Evolutionary conservation across 805 yeast genomes (phyloP).

Genomic region (Suhomyces vadensis): DNA sequence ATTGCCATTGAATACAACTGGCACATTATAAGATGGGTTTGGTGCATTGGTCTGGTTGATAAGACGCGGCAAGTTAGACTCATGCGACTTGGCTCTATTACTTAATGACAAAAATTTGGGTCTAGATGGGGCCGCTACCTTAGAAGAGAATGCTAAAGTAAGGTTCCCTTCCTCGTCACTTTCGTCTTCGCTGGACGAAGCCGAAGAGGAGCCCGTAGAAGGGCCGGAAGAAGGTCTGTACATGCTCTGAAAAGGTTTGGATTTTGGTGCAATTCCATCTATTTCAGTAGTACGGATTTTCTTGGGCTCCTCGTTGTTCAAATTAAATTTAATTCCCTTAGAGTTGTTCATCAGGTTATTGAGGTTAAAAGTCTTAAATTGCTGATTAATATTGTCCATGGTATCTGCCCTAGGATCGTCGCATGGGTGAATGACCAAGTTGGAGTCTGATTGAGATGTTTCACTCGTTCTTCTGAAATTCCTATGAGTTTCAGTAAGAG

Average conservation of each 20-base stretch:
- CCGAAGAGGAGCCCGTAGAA: constrained; percentile 13
- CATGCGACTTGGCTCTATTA: constrained; percentile 43
- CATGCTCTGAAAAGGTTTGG: constrained; percentile 2
- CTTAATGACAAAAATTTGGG: constrained; percentile 36
- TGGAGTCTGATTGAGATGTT: constrained; percentile 13
- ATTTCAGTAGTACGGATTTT: constrained; percentile 10
- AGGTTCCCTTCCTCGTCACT: constrained; percentile 45
- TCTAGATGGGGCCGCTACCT: constrained; percentile 32
- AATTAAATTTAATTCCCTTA: constrained; percentile 6
- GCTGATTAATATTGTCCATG: constrained; percentile 26
- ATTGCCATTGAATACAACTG: constrained; percentile 32
- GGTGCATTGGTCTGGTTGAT: constrained; percentile 12
- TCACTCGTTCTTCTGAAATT: constrained; percentile 7
- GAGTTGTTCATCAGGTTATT: constrained; percentile 35
- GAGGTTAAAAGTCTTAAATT: constrained; percentile 39
- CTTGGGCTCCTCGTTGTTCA: not conserved
- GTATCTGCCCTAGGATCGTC: constrained; percentile 1
- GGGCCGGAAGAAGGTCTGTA: constrained; percentile 9
- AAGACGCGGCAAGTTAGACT: constrained; percentile 38
- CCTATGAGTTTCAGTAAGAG: constrained; percentile 9
- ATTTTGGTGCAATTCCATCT: constrained; percentile 25
- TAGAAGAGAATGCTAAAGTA: constrained; percentile 46
- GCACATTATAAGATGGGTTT: constrained; percentile 22
- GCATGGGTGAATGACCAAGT: constrained; percentile 1
- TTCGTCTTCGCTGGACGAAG: constrained; percentile 15